Conservation (phyloP, 1,284 basidiomycete species). For the Laetiporus sulphureus region DNA sequence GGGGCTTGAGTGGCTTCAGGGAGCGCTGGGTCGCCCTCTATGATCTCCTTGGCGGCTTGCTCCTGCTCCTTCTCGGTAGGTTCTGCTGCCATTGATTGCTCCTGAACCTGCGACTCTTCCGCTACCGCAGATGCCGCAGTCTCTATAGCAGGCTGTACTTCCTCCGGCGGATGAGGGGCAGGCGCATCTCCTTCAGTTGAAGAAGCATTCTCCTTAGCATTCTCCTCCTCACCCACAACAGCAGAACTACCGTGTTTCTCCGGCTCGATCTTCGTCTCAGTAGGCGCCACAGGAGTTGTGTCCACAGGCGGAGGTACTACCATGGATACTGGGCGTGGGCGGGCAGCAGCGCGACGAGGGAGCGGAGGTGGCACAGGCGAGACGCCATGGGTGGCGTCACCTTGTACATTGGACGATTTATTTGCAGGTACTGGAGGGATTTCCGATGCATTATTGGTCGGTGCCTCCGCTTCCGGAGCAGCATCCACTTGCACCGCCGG, state of each 20-base stretch:
- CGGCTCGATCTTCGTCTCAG: not conserved
- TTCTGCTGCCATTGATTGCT: no score
- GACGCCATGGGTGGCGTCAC: slow-evolving; percentile 15
- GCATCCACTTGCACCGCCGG: not conserved
- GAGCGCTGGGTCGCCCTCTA: no score
- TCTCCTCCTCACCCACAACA: not conserved
- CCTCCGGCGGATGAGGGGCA: not conserved
- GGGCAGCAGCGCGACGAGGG: slow-evolving; percentile 46
- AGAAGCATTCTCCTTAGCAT: not conserved
- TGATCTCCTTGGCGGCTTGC: no score
- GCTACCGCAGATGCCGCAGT: not conserved
- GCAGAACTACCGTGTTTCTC: not conserved
- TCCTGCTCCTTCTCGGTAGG: not conserved
- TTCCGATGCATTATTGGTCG: not conserved
- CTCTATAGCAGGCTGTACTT: not conserved
- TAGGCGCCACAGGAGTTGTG: not conserved
- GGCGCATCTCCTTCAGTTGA: not conserved
- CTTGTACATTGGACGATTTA: slow-evolving; percentile 5
- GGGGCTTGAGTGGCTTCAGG: no score
- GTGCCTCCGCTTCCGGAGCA: not conserved
- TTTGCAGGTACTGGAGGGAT: slow-evolving; percentile 4
- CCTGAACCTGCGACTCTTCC: not conserved
- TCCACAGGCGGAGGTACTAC: slow-evolving; percentile 12
- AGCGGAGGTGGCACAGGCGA: slow-evolving; percentile 44
- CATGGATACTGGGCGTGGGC: slow-evolving; percentile 24